Base-by-base conservation (phyloP, 2,329 filamentous ascomycete species). In the Phyllachora maydis region DNA sequence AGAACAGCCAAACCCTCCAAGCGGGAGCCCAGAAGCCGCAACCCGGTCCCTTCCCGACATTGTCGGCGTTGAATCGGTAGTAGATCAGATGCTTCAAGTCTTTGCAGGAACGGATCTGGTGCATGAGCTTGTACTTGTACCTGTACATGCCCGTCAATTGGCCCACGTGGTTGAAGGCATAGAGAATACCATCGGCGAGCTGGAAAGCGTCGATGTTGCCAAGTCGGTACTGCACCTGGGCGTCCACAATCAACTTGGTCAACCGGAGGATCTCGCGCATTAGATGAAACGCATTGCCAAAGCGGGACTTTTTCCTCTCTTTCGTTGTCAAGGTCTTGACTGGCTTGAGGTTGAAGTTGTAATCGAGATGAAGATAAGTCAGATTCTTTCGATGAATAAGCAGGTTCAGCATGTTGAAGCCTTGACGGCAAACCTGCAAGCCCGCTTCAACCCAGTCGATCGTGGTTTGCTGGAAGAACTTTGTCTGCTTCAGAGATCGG, bases 111-210 rank as follows among this genome's bases (percentile, higher is more conserved):
- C 88, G 79, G 38, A 98, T 98, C 49, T 98, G 88, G 46, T 98
- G 88, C 88, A 98, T 98, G 27, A 98, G 62, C 60, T 98, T 98
- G 59, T 98, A 98, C 60, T 98, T 98, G 65, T 98, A 98, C 30
- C 88, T 76, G 52, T 98, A 98, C 88, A 98, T 98, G 45, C 88
- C 88, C 10, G 88, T 98, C 30, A 98, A 59, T 49, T 98, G 90
- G 31, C 88, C 88, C 27, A 98, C 88, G 38, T 98, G 88, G 51
- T 98, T 98, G 56, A 98, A 98, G 11, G 88, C 90, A 38, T 98
- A 98, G n/a, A 95, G 59, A 27, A 98, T 98, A 47, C 88, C 88
- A 47, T 98, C 88, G 4, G 88, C 88, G 33, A 98, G 70, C 47
- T 98, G 88, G 57, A 98, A 98, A 18, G 90, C 88, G 47, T 98